Base-by-base conservation (phyloP, 139 green algal genomes). In the Pseudopediastrum boryanum region DNA sequence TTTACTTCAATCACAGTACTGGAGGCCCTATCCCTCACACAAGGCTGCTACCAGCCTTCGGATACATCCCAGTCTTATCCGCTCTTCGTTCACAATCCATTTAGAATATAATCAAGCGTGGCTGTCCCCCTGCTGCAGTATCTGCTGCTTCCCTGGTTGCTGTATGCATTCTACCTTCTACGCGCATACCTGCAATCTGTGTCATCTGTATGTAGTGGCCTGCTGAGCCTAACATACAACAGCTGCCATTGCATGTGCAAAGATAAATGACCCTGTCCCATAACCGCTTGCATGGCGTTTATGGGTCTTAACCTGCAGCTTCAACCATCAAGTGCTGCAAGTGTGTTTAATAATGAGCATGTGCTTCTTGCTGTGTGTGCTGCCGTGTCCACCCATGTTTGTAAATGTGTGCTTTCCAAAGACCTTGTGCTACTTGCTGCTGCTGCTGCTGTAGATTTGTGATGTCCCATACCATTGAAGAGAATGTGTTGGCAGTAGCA, bases 401-500 rank as follows among this genome's bases (percentile, higher is more conserved):
- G n/a, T n/a, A n/a, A n/a, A 29, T 44, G 44, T 35, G 38, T 50
- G 9, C 36, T 13, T 31, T 36, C 27, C 10, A 39, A 39, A 43
- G 16, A 56, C 7, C 4, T 33, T 79, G 56, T 61, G 0, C 13
- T 2, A 19, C 36, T 29, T 72, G 58, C 31, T 13, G n/a, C 13
- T n/a, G 33, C 9, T 65, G 25, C 1, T 56, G 46, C 6, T 66
- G 48, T 33, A 89, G 90, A 29, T 96, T 95, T 84, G 71, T 96
- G 21, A 75, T 94, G 42, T 25, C 68, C 6, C 64, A 82, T 46
- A 95, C 87, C 0, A 82, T 98, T n/a, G 94, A 98, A 83, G 88
- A 97, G 78, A 93, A 93, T 36, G 91, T 97, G 43, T n/a, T n/a
- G n/a, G n/a, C n/a, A n/a, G n/a, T n/a, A n/a, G n/a, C n/a, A n/a